A percentile compares a stretch with the other conserved stretches of the same genome.
phyloP scores from a whole-genome alignment of 441 rosid genomes.

The Breynia disticha region DNA sequence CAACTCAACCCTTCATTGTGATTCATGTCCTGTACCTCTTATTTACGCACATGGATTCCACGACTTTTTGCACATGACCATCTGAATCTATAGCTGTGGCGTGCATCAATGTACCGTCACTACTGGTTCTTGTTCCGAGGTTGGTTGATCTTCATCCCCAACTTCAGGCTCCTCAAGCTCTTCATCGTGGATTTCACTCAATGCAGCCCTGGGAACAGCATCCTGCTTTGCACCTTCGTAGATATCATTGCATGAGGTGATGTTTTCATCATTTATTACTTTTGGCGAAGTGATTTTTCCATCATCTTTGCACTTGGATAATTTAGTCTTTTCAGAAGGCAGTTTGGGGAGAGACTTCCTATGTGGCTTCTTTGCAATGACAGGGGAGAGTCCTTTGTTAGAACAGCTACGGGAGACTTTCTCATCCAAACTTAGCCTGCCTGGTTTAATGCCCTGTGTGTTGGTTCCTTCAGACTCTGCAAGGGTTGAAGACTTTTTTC shows the following conservation, averaged over 20 bases:
- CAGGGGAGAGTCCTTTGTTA: constrained; percentile 41
- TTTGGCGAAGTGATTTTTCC: constrained; percentile 21
- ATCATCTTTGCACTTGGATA: constrained; percentile 24
- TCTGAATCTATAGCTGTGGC: constrained; percentile 10
- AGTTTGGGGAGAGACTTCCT: constrained; percentile 84
- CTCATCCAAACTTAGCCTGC: constrained; percentile 72
- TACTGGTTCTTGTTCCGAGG: constrained; percentile 22
- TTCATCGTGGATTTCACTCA: constrained; percentile 18
- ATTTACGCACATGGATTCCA: constrained; percentile 24
- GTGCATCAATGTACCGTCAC: constrained; percentile 22
- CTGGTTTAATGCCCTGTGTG: constrained; percentile 22
- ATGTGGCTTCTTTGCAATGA: constrained; percentile 48
- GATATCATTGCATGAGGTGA: constrained; percentile 9
- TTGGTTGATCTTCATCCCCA: constrained; percentile 22
- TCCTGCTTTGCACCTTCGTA: constrained; percentile 27
- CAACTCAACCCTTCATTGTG: constrained; percentile 25
- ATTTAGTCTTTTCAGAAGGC: constrained; percentile 70
- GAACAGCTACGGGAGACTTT: constrained; percentile 29
- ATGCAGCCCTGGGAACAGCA: constrained; percentile 15
- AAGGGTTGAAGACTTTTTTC: constrained; percentile 48
- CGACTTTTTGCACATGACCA: constrained; percentile 17
- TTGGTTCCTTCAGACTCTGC: constrained; percentile 46
- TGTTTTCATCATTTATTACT: constrained; percentile 30
- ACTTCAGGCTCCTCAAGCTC: constrained; percentile 10
- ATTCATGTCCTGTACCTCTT: constrained; percentile 22